These are phyloP conservation scores for Candida palmyrensis DNA, from an alignment of 805 yeast species.

Conservation along the genomic window DNA sequence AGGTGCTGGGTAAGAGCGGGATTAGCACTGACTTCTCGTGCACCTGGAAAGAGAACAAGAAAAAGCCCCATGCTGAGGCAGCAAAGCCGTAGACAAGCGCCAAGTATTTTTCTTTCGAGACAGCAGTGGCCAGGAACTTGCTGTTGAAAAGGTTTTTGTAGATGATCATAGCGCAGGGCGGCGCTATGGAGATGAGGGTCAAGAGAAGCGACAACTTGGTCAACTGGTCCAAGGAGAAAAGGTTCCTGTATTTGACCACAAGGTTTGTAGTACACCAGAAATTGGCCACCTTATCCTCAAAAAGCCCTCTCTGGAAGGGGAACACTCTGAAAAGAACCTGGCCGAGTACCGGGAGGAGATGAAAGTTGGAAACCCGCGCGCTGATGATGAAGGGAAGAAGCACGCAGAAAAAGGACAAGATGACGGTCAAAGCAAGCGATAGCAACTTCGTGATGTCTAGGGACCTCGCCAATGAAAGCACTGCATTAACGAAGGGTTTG, in stretches of 20 bases:
- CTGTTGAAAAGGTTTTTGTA: constrained; percentile 27
- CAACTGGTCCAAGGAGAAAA: constrained; percentile 52
- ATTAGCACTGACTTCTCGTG: constrained; percentile 90
- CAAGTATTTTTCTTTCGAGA: constrained; percentile 6
- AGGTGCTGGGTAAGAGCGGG: constrained; percentile 80
- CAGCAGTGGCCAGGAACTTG: constrained; percentile 9
- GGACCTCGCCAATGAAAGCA: constrained; percentile 19
- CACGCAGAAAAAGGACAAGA: constrained; percentile 44
- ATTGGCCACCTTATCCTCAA: constrained; percentile 96
- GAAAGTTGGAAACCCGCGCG: no score
- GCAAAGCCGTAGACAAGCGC: constrained; percentile 62
- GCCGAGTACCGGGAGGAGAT: constrained; percentile 32
- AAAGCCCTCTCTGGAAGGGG: constrained; percentile 89
- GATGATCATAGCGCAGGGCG: constrained; percentile 26
- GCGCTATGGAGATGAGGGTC: constrained; percentile 40
- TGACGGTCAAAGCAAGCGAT: constrained; percentile 59
- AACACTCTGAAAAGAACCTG: constrained; percentile 70
- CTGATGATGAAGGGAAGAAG: constrained; percentile 48
- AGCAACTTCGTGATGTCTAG: constrained; percentile 55
- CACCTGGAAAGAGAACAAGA: constrained; percentile 88
- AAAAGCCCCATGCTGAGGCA: constrained; percentile 83
- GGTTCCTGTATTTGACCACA: constrained; percentile 59
- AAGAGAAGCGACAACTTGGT: constrained; percentile 51
- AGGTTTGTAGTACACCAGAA: constrained; percentile 95
- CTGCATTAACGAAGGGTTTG: constrained; percentile 3